Evolutionary conservation across 345 rosid species (phyloP).

Genomic region (Sonneratia alba): DNA sequence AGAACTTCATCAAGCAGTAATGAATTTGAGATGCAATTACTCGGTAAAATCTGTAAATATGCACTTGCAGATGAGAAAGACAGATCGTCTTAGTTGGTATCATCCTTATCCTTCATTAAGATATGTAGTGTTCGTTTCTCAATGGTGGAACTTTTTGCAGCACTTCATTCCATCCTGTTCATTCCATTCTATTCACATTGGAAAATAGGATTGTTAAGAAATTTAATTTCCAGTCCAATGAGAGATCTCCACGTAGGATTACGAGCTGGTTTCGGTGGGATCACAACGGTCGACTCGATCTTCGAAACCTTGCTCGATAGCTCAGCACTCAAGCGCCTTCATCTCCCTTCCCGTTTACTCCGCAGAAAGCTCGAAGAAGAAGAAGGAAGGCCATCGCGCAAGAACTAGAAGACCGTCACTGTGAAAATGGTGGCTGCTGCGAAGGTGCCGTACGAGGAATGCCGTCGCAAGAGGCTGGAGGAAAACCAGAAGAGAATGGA

Average conservation of each 20-base stretch:
- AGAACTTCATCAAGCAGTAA: too few relatives aligned
- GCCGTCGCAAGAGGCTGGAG: constrained; percentile 46
- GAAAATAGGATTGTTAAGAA: background rate
- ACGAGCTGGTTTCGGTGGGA: background rate
- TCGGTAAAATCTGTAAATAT: too few relatives aligned
- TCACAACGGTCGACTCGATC: constrained; percentile 21
- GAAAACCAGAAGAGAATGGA: constrained; percentile 86
- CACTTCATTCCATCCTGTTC: too few relatives aligned
- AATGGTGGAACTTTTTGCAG: too few relatives aligned
- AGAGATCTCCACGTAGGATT: background rate
- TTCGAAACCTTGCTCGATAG: background rate
- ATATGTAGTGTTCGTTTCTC: too few relatives aligned
- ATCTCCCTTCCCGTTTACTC: background rate
- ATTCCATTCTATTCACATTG: too few relatives aligned
- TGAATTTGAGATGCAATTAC: too few relatives aligned
- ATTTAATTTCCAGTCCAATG: background rate
- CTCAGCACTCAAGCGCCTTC: background rate
- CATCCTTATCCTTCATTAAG: too few relatives aligned
- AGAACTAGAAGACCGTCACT: background rate
- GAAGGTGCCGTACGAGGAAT: constrained; percentile 44
- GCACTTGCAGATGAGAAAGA: too few relatives aligned
- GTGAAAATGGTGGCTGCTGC: constrained; percentile 28
- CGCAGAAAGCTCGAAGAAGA: background rate
- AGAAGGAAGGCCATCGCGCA: background rate
- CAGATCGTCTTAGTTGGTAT: too few relatives aligned